Evolutionary conservation across 306 rosid genomes (phyloP).

Genomic region (Vigna angularis): DNA sequence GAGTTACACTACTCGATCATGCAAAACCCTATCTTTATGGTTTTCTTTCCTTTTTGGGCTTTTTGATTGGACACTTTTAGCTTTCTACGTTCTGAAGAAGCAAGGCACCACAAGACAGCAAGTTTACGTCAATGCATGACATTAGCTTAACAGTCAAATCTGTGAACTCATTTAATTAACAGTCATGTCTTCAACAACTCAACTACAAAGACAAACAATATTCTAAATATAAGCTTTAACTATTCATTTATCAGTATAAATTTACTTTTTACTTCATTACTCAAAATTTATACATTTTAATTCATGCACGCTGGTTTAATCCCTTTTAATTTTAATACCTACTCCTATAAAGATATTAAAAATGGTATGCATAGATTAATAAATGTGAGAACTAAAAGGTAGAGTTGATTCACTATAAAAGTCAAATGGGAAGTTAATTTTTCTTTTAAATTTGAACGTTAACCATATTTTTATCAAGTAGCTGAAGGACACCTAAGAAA

Average conservation of each 20-base stretch:
- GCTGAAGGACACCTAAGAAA: conserved; percentile 53
- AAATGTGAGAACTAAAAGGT: too few species aligned
- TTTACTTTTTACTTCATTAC: too few species aligned
- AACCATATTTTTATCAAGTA: conserved; percentile 65
- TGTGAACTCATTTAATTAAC: conserved; percentile 18
- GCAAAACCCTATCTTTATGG: conserved; percentile 32
- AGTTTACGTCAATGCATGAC: conserved; percentile 40
- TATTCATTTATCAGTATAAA: too few species aligned
- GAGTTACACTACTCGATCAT: conserved; percentile 20
- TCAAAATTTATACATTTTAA: too few species aligned
- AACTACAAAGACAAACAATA: conserved; percentile 32
- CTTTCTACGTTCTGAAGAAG: conserved; percentile 41
- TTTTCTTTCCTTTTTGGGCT: conserved; percentile 10
- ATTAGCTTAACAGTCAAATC: conserved; percentile 26
- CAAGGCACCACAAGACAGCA: conserved; percentile 21
- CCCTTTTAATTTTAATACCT: too few species aligned
- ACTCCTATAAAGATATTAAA: too few species aligned
- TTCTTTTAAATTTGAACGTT: background rate
- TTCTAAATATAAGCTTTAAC: background rate
- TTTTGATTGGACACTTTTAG: conserved; percentile 32
- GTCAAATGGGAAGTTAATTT: too few species aligned
- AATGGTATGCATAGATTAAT: too few species aligned
- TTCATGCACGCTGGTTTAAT: too few species aligned
- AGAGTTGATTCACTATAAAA: too few species aligned
- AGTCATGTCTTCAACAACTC: conserved; percentile 32